These are phyloP conservation scores for Gossypium davidsonii DNA, from an alignment of 441 rosid species.

Conservation along the genomic window DNA sequence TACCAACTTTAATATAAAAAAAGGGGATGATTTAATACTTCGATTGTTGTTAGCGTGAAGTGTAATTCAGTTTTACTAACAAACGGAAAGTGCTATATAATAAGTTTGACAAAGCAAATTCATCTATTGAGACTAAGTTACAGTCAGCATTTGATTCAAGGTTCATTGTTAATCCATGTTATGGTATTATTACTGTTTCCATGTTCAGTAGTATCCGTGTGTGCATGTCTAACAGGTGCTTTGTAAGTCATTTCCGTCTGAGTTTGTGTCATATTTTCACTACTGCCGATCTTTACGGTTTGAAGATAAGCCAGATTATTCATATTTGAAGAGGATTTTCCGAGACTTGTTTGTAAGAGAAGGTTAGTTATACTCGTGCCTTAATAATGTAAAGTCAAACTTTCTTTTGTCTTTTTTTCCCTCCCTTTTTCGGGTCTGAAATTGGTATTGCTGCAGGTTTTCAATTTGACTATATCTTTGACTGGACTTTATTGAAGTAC, in stretches of 20 bases:
- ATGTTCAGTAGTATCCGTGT: neutral
- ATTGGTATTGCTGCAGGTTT: constrained; percentile 54
- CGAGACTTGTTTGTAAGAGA: constrained; percentile 94
- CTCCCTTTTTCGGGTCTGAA: neutral
- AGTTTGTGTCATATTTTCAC: constrained; percentile 89
- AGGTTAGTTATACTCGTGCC: constrained; percentile 35
- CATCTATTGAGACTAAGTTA: neutral
- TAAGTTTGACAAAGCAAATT: neutral
- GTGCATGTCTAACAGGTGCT: constrained; percentile 50
- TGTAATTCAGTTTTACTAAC: neutral
- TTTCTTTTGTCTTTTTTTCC: neutral
- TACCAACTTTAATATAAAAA: neutral
- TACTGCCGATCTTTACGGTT: constrained; percentile 88
- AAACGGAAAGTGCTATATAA: neutral
- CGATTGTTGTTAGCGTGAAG: neutral
- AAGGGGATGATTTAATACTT: neutral
- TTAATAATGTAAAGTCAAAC: neutral
- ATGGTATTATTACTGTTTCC: constrained; percentile 1
- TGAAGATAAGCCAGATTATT: constrained; percentile 96
- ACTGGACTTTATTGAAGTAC: constrained; percentile 93
- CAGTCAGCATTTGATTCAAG: neutral
- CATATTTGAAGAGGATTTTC: constrained; percentile 92
- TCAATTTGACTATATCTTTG: constrained; percentile 94
- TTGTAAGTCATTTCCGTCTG: constrained; percentile 85
- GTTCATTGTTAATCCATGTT: neutral